These are phyloP conservation scores for Nigrospora oryzae DNA, from an alignment of 2,329 filamentous ascomycete species.

Conservation along the genomic window DNA sequence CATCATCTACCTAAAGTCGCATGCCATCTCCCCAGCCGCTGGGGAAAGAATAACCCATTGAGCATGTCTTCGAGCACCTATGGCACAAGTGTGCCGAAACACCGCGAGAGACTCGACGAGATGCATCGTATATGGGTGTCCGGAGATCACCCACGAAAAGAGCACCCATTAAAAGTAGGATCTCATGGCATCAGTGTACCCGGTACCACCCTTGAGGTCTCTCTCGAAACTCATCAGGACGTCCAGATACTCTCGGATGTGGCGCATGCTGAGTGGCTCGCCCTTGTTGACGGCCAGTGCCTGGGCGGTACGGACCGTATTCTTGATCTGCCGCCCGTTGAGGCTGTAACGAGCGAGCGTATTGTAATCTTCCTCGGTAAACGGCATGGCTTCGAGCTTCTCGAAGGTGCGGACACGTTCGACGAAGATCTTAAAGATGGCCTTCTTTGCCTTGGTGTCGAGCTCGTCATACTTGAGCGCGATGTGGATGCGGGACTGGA, in stretches of 20 bases:
- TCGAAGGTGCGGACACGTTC: conserved; percentile 49
- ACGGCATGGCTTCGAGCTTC: conserved; percentile 48
- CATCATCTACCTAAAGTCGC: too few relatives aligned
- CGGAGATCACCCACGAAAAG: too few relatives aligned
- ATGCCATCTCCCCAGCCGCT: too few relatives aligned
- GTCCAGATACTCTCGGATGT: conserved; percentile 76
- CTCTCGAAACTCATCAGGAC: conserved; percentile 76
- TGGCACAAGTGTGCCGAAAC: too few relatives aligned
- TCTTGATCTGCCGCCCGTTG: conserved; percentile 71
- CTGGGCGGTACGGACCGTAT: conserved; percentile 75
- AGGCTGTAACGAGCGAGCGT: conserved; percentile 57
- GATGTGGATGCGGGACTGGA: conserved; percentile 81
- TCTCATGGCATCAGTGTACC: conserved; percentile 56
- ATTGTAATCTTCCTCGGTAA: conserved; percentile 60
- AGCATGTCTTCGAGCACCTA: too few relatives aligned
- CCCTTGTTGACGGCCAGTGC: conserved; percentile 71
- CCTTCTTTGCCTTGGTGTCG: conserved; percentile 61
- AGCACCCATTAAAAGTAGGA: neutral
- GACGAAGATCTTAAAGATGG: conserved; percentile 80
- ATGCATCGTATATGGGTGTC: too few relatives aligned
- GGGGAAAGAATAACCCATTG: too few relatives aligned
- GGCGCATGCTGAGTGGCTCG: conserved; percentile 63
- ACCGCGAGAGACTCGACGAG: too few relatives aligned
- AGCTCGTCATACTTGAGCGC: conserved; percentile 74
- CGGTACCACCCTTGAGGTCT: conserved; percentile 72